Percentiles rank a stretch among this genome's conserved stretches.
Conservation (phyloP, 2,329 filamentous ascomycete genomes). For the Xylariomycetidae sp. region DNA sequence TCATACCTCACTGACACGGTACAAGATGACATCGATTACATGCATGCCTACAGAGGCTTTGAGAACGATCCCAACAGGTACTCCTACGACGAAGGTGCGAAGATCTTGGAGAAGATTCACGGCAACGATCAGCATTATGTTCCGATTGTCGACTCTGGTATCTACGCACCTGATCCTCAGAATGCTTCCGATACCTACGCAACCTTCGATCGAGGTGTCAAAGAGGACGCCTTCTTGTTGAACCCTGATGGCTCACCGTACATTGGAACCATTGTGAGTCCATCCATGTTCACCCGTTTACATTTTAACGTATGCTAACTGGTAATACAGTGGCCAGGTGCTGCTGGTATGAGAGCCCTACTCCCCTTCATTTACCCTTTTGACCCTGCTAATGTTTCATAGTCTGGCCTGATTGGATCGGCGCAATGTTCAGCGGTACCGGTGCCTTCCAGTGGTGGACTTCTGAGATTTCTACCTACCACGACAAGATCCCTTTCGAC, state of each 20-base stretch:
- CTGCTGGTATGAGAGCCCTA: conserved; percentile 34
- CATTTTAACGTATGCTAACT: too few relatives aligned
- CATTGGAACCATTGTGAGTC: conserved; percentile 58
- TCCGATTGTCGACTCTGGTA: conserved; percentile 67
- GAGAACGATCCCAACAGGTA: conserved; percentile 55
- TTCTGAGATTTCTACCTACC: conserved; percentile 52
- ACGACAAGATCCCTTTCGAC: conserved; percentile 44
- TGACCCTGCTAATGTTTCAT: background rate
- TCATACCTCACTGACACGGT: conserved; percentile 40
- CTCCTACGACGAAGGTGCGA: conserved; percentile 48
- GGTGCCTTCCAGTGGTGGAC: conserved; percentile 65
- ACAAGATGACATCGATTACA: conserved; percentile 64
- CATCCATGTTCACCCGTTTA: too few relatives aligned
- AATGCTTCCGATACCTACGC: conserved; percentile 59
- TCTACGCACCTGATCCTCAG: conserved; percentile 65
- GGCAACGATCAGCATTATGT: conserved; percentile 61
- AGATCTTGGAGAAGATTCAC: conserved; percentile 58
- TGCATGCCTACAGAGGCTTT: conserved; percentile 57
- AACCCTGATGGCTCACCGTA: conserved; percentile 52
- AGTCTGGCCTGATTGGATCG: conserved; percentile 67
- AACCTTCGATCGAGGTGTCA: conserved; percentile 55
- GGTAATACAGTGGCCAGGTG: conserved; percentile 79
- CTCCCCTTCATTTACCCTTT: background rate
- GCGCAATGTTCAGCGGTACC: conserved; percentile 53
- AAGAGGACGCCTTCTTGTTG: conserved; percentile 47